Conservation (phyloP, 108 stramenopile genomes). For the Chaetoceros tenuissimus region DNA sequence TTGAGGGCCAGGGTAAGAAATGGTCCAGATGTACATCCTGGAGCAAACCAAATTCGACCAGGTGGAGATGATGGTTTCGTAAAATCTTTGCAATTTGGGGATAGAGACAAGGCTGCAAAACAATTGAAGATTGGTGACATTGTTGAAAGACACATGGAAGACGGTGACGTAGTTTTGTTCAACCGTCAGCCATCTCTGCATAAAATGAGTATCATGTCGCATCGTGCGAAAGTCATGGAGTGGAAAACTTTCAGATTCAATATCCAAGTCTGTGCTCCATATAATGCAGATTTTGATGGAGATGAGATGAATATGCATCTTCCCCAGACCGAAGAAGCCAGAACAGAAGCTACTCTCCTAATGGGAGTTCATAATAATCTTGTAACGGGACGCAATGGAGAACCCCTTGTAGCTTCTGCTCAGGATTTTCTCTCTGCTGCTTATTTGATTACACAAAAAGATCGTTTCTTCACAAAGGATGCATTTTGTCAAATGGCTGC, state of each 20-base stretch:
- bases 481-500: constrained; percentile 81
- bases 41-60: constrained; percentile 88
- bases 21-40: constrained; percentile 93
- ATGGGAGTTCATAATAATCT: constrained; percentile 96
- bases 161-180: constrained; percentile 96
- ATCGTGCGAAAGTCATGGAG: constrained; percentile 89
- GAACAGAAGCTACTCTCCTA: constrained; percentile 88
- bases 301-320: constrained; percentile 98
- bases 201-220: constrained; percentile 97
- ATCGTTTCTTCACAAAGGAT: constrained; percentile 88
- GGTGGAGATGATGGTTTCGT: constrained; percentile 56
- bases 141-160: constrained; percentile 98
- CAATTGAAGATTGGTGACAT: constrained; percentile 88
- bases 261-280: constrained; percentile 97
- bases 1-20: constrained; percentile 77
- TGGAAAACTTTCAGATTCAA: constrained; percentile 98
- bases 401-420: constrained; percentile 93
- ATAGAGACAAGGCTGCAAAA: constrained; percentile 75
- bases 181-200: constrained; percentile 99
- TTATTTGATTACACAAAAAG: constrained; percentile 90
- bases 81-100: constrained; percentile 87
- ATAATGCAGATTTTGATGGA: constrained; percentile 99
- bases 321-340: constrained; percentile 99
- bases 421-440: constrained; percentile 96
- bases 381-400: constrained; percentile 94